These are phyloP conservation scores for Phytophthora idaei DNA, from an alignment of 352 stramenopile species.

Conservation along the genomic window DNA sequence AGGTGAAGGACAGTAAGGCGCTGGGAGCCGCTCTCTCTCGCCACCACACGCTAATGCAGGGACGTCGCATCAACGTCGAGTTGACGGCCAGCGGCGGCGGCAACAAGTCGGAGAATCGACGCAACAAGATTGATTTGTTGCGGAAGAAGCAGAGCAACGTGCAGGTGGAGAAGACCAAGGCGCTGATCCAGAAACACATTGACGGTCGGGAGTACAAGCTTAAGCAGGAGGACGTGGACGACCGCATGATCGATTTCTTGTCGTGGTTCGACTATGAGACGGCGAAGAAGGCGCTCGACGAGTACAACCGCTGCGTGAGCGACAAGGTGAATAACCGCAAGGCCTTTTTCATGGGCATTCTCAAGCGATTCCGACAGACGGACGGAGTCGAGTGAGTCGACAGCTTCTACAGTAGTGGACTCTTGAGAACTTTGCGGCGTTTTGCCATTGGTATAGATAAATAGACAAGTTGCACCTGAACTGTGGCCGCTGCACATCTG, in stretches of 20 bases:
- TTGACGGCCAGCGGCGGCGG: conserved; percentile 80
- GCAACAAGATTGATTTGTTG: conserved; percentile 69
- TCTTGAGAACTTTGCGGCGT: no score
- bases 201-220: conserved; percentile 75
- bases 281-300: conserved; percentile 80
- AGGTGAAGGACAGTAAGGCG: conserved; percentile 85
- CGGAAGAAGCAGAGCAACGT: conserved; percentile 85
- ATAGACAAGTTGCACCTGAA: conserved; percentile 29
- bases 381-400: conserved; percentile 68
- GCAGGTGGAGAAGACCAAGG: conserved; percentile 84
- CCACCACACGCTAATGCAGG: conserved; percentile 81
- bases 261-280: conserved; percentile 91
- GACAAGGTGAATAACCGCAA: conserved; percentile 85
- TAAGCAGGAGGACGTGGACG: conserved; percentile 78
- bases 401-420: no score
- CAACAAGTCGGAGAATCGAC: conserved; percentile 82
- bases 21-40: conserved; percentile 76
- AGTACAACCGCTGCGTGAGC: conserved; percentile 78
- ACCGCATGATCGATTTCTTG: conserved; percentile 87
- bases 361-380: conserved; percentile 87
- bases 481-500: background rate
- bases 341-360: conserved; percentile 90
- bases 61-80: conserved; percentile 89
- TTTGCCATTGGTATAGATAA: conserved; percentile 24
- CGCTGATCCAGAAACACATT: conserved; percentile 84